phyloP scores from a whole-genome alignment of 2,329 filamentous ascomycete species.

The Zopfia rhizophila region DNA sequence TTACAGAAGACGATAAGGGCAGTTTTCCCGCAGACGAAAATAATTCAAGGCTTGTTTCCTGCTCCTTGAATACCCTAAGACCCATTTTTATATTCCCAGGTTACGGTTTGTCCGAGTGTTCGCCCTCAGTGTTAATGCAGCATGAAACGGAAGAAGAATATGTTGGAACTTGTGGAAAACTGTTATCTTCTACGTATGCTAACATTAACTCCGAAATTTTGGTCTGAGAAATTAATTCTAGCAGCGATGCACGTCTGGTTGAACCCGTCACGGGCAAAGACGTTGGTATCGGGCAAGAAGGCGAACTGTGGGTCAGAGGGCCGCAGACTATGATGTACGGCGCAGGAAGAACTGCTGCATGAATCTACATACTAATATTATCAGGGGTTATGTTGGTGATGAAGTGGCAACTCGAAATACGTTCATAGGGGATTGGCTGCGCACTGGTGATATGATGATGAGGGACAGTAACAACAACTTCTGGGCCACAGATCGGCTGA shows the following conservation, averaged over 20 bases:
- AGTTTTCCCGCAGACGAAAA: slow-evolving; percentile 18
- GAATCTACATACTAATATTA: background rate
- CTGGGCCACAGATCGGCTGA: slow-evolving; percentile 44
- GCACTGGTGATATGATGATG: slow-evolving; percentile 43
- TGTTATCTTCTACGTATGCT: slow-evolving; percentile 9
- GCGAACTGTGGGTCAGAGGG: slow-evolving; percentile 7
- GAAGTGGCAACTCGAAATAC: slow-evolving; percentile 16
- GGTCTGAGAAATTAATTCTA: background rate
- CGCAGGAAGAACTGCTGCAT: background rate
- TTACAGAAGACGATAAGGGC: slow-evolving; percentile 16
- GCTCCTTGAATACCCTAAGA: background rate
- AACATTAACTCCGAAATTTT: background rate
- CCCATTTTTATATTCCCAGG: background rate
- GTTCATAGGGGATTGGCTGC: slow-evolving; percentile 29
- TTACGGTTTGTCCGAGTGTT: slow-evolving; percentile 20
- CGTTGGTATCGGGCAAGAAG: slow-evolving; percentile 6
- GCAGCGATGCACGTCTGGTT: slow-evolving; percentile 14
- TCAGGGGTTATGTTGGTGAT: slow-evolving; percentile 16
- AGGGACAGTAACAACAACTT: slow-evolving; percentile 38
- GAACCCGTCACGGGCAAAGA: slow-evolving; percentile 6
- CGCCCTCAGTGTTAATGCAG: slow-evolving; percentile 17
- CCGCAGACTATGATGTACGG: slow-evolving; percentile 24
- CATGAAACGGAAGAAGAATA: slow-evolving; percentile 18
- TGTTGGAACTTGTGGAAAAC: slow-evolving; percentile 17
- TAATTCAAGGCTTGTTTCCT: slow-evolving; percentile 11